These are phyloP conservation scores for Aspergillus cristatus DNA, from an alignment of 495 filamentous ascomycete genomes.

Conservation along the genomic window DNA sequence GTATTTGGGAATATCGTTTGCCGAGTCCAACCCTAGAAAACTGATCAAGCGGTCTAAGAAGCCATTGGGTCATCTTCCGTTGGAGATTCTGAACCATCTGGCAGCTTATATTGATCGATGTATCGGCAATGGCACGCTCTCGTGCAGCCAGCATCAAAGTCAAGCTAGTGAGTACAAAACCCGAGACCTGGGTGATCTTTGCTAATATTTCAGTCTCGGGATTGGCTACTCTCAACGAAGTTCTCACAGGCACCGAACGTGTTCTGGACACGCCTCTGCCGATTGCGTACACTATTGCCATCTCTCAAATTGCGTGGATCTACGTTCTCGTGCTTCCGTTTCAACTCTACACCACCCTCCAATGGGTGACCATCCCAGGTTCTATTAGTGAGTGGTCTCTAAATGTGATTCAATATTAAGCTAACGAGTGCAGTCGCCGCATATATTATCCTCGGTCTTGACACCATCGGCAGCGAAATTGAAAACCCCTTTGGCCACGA, in stretches of 20 bases:
- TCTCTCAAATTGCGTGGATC: constrained; percentile 80
- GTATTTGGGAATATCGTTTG: constrained; percentile 62
- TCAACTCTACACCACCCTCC: constrained; percentile 56
- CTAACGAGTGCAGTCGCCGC: constrained; percentile 43
- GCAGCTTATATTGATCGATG: constrained; percentile 54
- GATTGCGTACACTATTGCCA: constrained; percentile 76
- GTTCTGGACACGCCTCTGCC: constrained; percentile 80
- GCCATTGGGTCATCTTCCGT: constrained; percentile 63
- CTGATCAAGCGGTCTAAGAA: constrained; percentile 54
- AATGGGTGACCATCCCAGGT: constrained; percentile 77
- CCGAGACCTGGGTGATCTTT: neutral
- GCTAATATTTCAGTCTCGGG: constrained; percentile 22
- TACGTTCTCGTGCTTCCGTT: constrained; percentile 79
- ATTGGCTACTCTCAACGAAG: constrained; percentile 54
- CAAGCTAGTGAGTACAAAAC: constrained; percentile 31
- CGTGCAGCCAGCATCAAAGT: constrained; percentile 33
- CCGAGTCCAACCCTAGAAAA: constrained; percentile 65
- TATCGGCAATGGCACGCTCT: constrained; percentile 46
- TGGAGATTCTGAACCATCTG: constrained; percentile 69
- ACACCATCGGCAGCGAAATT: constrained; percentile 76
- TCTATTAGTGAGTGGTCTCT: constrained; percentile 47
- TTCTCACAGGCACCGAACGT: constrained; percentile 64
- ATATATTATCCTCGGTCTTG: constrained; percentile 86
- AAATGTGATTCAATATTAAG: neutral
- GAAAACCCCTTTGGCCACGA: constrained; percentile 86